These are phyloP conservation scores for Colletotrichum graminicola DNA, from an alignment of 2,329 filamentous ascomycete species.

Conservation along the genomic window DNA sequence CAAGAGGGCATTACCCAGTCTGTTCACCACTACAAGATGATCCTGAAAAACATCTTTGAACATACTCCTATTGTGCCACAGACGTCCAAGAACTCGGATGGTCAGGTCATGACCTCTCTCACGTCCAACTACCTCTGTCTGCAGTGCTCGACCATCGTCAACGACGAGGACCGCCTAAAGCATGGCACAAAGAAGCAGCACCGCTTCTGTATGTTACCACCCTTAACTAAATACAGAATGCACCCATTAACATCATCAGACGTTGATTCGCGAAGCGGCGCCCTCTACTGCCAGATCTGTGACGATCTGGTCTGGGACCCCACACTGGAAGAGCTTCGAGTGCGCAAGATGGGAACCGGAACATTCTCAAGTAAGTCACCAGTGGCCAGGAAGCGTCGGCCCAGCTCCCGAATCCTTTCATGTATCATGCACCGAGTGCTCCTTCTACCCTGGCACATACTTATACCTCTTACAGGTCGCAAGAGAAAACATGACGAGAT, in stretches of 20 bases:
- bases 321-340: conserved; percentile 79
- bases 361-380: conserved; percentile 70
- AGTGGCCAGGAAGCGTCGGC: conserved; percentile 2
- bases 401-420: not conserved
- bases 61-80: conserved; percentile 73
- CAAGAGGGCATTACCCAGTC: conserved; percentile 76
- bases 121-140: conserved; percentile 79
- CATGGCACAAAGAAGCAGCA: conserved; percentile 79
- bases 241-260: conserved; percentile 61
- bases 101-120: conserved; percentile 69
- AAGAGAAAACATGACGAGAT: conserved; percentile 84
- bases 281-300: conserved; percentile 84
- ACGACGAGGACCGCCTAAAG: conserved; percentile 72
- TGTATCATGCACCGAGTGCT: not conserved
- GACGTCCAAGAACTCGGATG: conserved; percentile 71
- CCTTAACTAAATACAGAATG: not conserved
- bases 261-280: conserved; percentile 81
- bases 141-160: conserved; percentile 78
- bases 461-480: conserved; percentile 59
- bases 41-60: conserved; percentile 79
- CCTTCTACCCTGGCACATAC: not conserved
- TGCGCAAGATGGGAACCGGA: conserved; percentile 76
- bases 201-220: conserved; percentile 72
- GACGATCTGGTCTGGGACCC: conserved; percentile 87
- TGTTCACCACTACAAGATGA: conserved; percentile 78